Base-by-base conservation (phyloP, 148 eudicot species). In the Rhododendron mucronatum region DNA sequence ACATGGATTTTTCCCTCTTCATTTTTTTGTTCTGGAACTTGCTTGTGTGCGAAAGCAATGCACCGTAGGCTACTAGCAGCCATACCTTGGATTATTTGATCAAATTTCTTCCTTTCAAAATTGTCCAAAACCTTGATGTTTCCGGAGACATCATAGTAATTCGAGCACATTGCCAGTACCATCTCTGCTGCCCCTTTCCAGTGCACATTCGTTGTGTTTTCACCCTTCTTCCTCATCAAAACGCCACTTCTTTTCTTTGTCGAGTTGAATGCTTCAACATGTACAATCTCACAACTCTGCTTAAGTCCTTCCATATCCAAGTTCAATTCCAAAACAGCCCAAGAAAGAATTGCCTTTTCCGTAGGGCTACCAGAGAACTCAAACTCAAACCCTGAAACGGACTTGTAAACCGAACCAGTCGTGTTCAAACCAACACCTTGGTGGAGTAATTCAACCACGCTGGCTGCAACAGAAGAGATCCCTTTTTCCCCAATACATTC, bases 11-110 rank as follows among this genome's bases (percentile, higher is more conserved):
- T 51, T 51, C 83, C 83, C 35, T 28, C 63, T 28, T 80, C 83
- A 81, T 51, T 53, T 37, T 15, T 41, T 51, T 80, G 20, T 80
- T 50, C n/a, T 13, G 3, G 11, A 44, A 45, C 55, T 53, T 85
- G 47, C n/a, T 50, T 85, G 48, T 88, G 87, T 30, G 89, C 87
- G 50, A 85, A 82, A 23, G 85, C 82, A 13, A 88, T 82, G 67
- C 85, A 88, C 26, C 63, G 69, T 2, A 87, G 82, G 37, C 89
- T 53, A n/a, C 77, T 80, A 10, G 69, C 73, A 44, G 53, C 78
- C 89, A 87, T 87, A n/a, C 82, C 55, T 84, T 71, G 61, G 20
- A 88, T 45, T 53, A 28, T 76, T 74, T 57, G 77, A 48, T 88
- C 71, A 33, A 88, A 82, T 14, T 37, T 12, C 67, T 33, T 69